Evolutionary conservation across 495 filamentous ascomycete species (phyloP), one percentile per base, ranked within the genome.

Genomic region (Talaromyces nanjingensis): DNA sequence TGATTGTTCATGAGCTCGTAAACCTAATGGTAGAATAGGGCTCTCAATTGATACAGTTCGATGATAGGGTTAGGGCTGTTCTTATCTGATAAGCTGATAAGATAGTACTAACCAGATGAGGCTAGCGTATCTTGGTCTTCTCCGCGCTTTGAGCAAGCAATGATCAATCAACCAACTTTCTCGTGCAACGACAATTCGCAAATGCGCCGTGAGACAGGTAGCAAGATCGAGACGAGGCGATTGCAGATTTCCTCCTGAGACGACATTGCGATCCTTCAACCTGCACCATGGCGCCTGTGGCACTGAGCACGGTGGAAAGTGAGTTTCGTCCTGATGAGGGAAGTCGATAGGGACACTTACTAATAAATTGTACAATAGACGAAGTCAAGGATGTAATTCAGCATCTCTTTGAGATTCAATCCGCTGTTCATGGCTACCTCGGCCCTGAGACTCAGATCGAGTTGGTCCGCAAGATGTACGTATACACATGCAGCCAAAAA

Each of bases 381-480:
- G 77, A 81, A 59, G 67, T 81, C 22, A 80, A 80, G 72, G 76
- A 79, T 53, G 70, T 92, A 47, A 92, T 97, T 73, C 90, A 94
- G 70, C 88, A 92, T 68, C 87, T 97, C 58, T 96, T 90, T 79
- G 86, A 92, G 70, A 81, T 96, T 64, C 89, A 92, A 76, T 84
- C 87, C 33, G 81, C 86, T 34, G 83, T 86, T 57, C 88, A 91
- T 75, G 88, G 91, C 74, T 82, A 86, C 65, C 79, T 86, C 65
- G 88, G 88, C 45, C 75, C 83, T 14, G 81, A 81, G 56, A 85
- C 85, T 20, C 80, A 83, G 64, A 76, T 86, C 62, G 84, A 86
- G 52, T 81, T 90, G 49, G 80, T 83, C 31, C 71, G 77, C 8
- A 84, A 86, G 66, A 85, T 89, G 87, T 89, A 83, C 33, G 68